Base-by-base conservation (phyloP, 345 rosid genomes). In the Hypericum perforatum region DNA sequence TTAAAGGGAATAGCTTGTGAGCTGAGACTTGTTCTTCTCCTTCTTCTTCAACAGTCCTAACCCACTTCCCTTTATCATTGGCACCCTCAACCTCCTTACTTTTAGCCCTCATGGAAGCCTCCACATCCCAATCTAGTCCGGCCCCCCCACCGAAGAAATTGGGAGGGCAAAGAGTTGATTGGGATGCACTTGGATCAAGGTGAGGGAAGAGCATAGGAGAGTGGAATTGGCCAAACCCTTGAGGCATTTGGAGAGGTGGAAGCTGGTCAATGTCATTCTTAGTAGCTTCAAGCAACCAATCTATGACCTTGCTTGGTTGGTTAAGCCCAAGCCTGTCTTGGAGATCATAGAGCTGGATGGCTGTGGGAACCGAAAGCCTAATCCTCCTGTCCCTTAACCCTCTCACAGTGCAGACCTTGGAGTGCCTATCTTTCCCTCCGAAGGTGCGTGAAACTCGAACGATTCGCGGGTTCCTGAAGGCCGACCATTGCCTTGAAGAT, bases 371-470 rank as follows among this genome's bases (percentile, higher is more conserved):
- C 1, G 98, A 91, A 43, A 91, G 85, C 65, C 98, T 72, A 53
- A 91, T 91, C 62, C 98, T 63, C 45, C 98, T 13, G 70, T 91
- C 98, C 54, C 90, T 75, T 47, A 91, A 67, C 41, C 98, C 98
- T 62, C 95, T 82, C 9, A 87, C 54, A 0, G 98, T 91, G 73
- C 90, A 91, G 8, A 91, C 98, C 67, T 91, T 91, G 76, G 96
- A 85, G 37, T 91, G 98, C 83, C 98, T 81, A 46, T 91, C 98
- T 76, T 91, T 91, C 6, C 98, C 92, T 54, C 98, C 98, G 11
- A 85, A 87, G 7, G 86, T 54, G n/a, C 90, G 79, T 0, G 96
- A 85, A 7, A 82, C 98, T 3, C 98, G 68, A 0, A 87, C 96
- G 4, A 91, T 91, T 73, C 98, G 82, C 10, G 98, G 98, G 43